Evolutionary conservation across 2,329 filamentous ascomycete genomes (phyloP).

Genomic region (Alternaria atra): DNA sequence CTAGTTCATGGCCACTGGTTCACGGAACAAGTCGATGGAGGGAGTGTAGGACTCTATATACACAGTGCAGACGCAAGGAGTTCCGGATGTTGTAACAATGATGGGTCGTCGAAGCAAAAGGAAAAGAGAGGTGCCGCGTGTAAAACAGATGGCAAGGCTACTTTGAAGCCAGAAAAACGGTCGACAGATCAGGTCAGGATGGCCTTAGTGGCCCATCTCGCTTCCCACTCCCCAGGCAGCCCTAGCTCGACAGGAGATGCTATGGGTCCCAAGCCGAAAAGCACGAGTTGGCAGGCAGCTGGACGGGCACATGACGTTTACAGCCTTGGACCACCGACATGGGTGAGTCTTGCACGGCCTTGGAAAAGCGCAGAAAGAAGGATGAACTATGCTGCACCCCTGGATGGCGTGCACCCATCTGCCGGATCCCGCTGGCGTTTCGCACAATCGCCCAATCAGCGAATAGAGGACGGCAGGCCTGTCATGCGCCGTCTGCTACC

Average conservation of each 20-base stretch:
- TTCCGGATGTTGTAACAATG: not conserved
- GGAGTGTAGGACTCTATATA: slow-evolving; percentile 1
- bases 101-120: slow-evolving; percentile 12
- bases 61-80: slow-evolving; percentile 1
- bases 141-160: slow-evolving; percentile 26
- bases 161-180: slow-evolving; percentile 31
- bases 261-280: slow-evolving; percentile 30
- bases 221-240: slow-evolving; percentile 24
- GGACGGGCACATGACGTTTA: slow-evolving; percentile 48
- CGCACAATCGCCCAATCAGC: slow-evolving; percentile 26
- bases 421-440: slow-evolving; percentile 37
- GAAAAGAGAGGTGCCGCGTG: slow-evolving; percentile 14
- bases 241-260: slow-evolving; percentile 34
- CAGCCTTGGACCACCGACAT: slow-evolving; percentile 29
- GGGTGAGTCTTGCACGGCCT: slow-evolving; percentile 40
- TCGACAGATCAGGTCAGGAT: slow-evolving; percentile 34
- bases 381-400: slow-evolving; percentile 31
- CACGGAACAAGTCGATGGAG: slow-evolving; percentile 23
- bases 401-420: slow-evolving; percentile 30
- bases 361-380: slow-evolving; percentile 26
- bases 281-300: slow-evolving; percentile 21
- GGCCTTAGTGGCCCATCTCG: slow-evolving; percentile 40
- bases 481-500: slow-evolving; percentile 24
- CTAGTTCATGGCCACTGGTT: slow-evolving; percentile 35
- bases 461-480: slow-evolving; percentile 1